These are phyloP conservation scores for Neopestalotiopsis sp. DNA, from an alignment of 2,329 filamentous ascomycete species.

Conservation along the genomic window DNA sequence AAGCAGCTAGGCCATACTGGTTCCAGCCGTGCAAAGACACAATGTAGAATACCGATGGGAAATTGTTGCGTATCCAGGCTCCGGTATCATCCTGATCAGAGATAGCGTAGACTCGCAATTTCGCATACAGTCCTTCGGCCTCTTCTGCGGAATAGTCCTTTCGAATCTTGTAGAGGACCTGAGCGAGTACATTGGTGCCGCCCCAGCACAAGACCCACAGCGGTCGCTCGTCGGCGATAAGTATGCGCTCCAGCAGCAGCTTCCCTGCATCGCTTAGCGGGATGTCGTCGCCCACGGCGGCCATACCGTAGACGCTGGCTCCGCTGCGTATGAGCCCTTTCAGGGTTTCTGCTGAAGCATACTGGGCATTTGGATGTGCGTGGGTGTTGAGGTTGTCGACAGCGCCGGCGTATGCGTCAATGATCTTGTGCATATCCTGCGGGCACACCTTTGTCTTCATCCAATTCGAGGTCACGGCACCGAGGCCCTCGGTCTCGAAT, in stretches of 20 bases:
- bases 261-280: constrained; percentile 45
- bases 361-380: constrained; percentile 47
- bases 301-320: constrained; percentile 42
- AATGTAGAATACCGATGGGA: constrained; percentile 13
- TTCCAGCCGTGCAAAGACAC: constrained; percentile 14
- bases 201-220: constrained; percentile 61
- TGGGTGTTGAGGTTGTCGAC: constrained; percentile 55
- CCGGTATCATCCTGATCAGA: constrained; percentile 16
- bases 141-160: constrained; percentile 35
- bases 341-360: constrained; percentile 44
- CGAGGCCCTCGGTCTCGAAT: constrained; percentile 39
- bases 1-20: constrained; percentile 14
- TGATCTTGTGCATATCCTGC: constrained; percentile 48
- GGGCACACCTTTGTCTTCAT: constrained; percentile 46
- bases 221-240: constrained; percentile 39
- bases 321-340: constrained; percentile 43
- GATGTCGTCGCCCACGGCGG: constrained; percentile 36
- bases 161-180: constrained; percentile 49
- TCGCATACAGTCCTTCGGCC: constrained; percentile 36
- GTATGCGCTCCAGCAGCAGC: constrained; percentile 43
- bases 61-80: constrained; percentile 13
- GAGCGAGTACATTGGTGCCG: constrained; percentile 57
- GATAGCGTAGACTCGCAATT: constrained; percentile 11
- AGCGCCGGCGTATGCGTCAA: constrained; percentile 49
- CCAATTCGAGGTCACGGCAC: constrained; percentile 51